phyloP scores from a whole-genome alignment of 2,329 filamentous ascomycete species.

The Paraconiothyrium sp. region DNA sequence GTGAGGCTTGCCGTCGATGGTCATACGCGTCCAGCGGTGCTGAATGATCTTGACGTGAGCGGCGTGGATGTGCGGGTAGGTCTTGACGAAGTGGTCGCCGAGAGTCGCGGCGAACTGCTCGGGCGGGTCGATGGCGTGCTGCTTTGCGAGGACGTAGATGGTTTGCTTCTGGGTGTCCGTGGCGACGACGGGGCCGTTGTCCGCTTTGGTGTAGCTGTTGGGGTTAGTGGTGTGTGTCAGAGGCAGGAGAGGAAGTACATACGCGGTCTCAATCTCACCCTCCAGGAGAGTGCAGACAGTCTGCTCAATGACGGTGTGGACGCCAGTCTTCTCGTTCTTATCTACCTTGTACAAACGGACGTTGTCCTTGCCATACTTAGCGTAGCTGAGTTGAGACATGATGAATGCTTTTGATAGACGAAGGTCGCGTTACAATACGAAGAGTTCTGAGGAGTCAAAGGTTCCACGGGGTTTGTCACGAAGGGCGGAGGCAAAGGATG shows the following conservation, averaged over 20 bases:
- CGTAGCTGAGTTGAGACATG: slow-evolving; percentile 62
- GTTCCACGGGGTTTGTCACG: neutral
- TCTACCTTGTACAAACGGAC: slow-evolving; percentile 97
- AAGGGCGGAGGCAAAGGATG: slow-evolving; percentile 22
- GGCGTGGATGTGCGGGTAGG: slow-evolving; percentile 85
- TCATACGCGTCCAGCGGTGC: slow-evolving; percentile 92
- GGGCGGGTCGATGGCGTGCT: slow-evolving; percentile 89
- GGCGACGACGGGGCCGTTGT: slow-evolving; percentile 94
- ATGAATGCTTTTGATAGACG: slow-evolving; percentile 20
- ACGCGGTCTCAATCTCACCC: slow-evolving; percentile 88
- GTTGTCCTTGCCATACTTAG: slow-evolving; percentile 95
- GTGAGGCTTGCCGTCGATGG: slow-evolving; percentile 86
- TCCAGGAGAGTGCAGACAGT: slow-evolving; percentile 92
- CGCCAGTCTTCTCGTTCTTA: slow-evolving; percentile 76
- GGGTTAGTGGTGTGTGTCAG: slow-evolving; percentile 27
- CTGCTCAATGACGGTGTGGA: slow-evolving; percentile 92
- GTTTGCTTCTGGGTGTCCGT: slow-evolving; percentile 99
- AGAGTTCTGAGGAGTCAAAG: slow-evolving; percentile 1
- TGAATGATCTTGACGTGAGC: slow-evolving; percentile 84
- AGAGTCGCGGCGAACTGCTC: slow-evolving; percentile 90
- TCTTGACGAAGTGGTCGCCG: slow-evolving; percentile 86
- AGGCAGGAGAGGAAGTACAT: slow-evolving; percentile 45
- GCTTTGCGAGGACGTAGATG: slow-evolving; percentile 88
- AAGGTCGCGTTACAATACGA: neutral
- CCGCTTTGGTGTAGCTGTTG: slow-evolving; percentile 84